Base-by-base conservation (phyloP, 345 rosid genomes). In the Rhodamnia rubescens region DNA sequence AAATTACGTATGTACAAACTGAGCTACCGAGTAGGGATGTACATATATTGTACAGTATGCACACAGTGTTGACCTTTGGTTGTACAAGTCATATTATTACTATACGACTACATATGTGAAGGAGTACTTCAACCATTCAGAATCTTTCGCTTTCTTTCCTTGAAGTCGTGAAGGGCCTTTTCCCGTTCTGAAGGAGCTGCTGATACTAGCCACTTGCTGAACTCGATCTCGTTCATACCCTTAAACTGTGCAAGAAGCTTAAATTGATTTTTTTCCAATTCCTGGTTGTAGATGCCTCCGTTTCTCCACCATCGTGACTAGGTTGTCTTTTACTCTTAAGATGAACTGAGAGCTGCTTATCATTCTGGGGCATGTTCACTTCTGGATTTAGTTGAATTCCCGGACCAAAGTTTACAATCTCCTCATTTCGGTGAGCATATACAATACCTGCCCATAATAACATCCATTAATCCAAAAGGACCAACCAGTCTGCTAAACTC, bases 401-500 rank as follows among this genome's bases (percentile, higher is more conserved):
- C 47, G 87, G 90, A 83, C 92, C 86, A 81, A 84, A 20, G 81
- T 96, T 97, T 89, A 97, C 90, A 27, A 97, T 88, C 88, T 94
- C 92, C 86, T 95, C 96, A 44, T 97, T 95, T 16, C 98, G 94
- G 90, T 96, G 99, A 74, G 94, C 90, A 88, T 96, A 94, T 20
- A 96, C 87, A 87, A 96, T 87, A 44, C 98, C 97, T 96, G 89
- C 56, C 80, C 50, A 88, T 53, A 53, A 87, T 22, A 61, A 81
- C 12, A 58, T 54, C 74, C 55, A 82, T 26, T 18, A 49, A 84
- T 69, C 64, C 58, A 52, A 29, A 69, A 69, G 47, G 78, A 69
- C 47, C 78, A 8, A 36, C 7, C 78, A 69, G 47, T 69, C 47
- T 0, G 13, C 47, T 69, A 69, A 32, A 36, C 40, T 18, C 26